Percentiles rank a stretch among this genome's conserved stretches.
Conservation (phyloP, 345 rosid genomes). For the Alliaria petiolata region DNA sequence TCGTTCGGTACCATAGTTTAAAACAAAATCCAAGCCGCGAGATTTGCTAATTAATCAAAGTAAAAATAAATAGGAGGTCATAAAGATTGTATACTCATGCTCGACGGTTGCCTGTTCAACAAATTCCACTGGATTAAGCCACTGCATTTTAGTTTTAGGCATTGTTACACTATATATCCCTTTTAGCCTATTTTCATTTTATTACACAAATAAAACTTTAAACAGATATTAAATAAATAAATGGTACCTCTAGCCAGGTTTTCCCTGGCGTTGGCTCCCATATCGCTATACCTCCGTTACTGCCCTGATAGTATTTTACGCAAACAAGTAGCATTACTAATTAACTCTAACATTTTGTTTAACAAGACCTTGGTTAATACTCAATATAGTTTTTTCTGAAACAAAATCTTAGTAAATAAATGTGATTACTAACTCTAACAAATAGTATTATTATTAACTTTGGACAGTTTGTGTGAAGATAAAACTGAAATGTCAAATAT, state of each 20-base stretch:
- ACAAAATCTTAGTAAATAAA: no score
- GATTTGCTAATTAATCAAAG: not conserved
- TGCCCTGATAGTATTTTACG: not conserved
- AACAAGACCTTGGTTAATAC: no score
- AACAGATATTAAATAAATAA: not conserved
- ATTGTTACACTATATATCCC: not conserved
- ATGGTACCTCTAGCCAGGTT: constrained; percentile 22
- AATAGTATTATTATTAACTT: no score
- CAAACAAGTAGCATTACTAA: no score
- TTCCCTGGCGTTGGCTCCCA: constrained; percentile 16
- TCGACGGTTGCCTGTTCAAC: not conserved
- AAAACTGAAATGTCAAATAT: no score
- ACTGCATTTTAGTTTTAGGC: not conserved
- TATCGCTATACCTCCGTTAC: constrained; percentile 8
- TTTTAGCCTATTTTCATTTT: no score
- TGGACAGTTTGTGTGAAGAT: no score
- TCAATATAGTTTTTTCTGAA: no score
- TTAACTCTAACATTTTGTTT: no score
- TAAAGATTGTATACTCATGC: constrained; percentile 1
- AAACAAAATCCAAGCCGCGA: not conserved
- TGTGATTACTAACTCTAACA: no score
- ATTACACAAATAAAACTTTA: not conserved
- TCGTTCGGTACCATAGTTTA: not conserved
- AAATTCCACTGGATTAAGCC: constrained; percentile 23
- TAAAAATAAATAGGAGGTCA: not conserved